A percentile compares a stretch with the other conserved stretches of the same genome.
phyloP scores from a whole-genome alignment of 768 basidiomycete genomes.

The Rhodotorula babjevae region DNA sequence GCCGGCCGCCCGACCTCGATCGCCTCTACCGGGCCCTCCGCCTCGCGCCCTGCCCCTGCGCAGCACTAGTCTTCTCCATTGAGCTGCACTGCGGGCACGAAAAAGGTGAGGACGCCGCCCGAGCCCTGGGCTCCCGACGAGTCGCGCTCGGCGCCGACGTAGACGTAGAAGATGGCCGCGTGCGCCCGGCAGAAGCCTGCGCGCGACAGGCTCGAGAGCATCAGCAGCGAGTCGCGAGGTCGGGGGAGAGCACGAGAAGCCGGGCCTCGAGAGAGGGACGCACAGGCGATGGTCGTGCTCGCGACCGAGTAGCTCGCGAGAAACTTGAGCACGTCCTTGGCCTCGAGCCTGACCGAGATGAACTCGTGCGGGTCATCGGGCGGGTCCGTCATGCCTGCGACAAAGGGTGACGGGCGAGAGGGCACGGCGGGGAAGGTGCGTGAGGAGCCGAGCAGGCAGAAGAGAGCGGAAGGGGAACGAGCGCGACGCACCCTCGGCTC shows the following conservation, averaged over 20 bases:
- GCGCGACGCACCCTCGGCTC: not conserved
- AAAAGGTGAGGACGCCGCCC: constrained; percentile 80
- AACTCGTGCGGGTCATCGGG: constrained; percentile 56
- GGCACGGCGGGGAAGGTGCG: not conserved
- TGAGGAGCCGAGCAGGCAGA: no score
- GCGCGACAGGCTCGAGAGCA: no score
- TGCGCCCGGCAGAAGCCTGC: constrained; percentile 75
- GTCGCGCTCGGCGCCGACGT: constrained; percentile 63
- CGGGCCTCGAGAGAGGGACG: constrained; percentile 47
- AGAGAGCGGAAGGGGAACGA: not conserved
- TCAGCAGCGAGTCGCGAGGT: no score
- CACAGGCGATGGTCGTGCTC: constrained; percentile 78
- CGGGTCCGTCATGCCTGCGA: constrained; percentile 45
- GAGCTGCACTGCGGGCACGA: constrained; percentile 72
- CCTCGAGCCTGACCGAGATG: constrained; percentile 64
- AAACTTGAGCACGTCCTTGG: constrained; percentile 73
- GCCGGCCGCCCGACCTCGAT: no score
- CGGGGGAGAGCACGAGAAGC: not conserved
- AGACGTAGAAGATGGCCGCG: constrained; percentile 82
- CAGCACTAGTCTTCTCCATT: constrained; percentile 47
- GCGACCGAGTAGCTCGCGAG: constrained; percentile 73
- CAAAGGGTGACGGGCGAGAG: not conserved
- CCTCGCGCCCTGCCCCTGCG: no score
- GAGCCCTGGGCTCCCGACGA: constrained; percentile 55
- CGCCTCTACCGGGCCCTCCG: no score